Evolutionary conservation across 2,329 filamentous ascomycete genomes (phyloP).

Genomic region (Sodiomyces alkalinus): DNA sequence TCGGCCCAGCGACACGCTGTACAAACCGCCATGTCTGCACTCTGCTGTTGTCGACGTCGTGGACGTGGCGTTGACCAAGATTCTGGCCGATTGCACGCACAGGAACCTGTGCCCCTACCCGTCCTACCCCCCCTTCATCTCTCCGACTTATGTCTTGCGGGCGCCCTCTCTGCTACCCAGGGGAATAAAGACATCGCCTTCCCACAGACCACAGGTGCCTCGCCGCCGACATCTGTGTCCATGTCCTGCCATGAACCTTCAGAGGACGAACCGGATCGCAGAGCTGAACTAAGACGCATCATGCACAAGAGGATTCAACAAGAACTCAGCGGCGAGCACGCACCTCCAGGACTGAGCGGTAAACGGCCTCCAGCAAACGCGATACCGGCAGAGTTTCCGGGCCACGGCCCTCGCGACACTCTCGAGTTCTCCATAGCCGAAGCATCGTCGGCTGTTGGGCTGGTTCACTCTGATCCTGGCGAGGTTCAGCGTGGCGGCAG

Average conservation of each 20-base stretch:
- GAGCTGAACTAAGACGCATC: slow-evolving; percentile 39
- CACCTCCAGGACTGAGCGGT: slow-evolving; percentile 16
- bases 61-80: too few species aligned
- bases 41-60: too few species aligned
- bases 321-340: slow-evolving; percentile 33
- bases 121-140: not conserved
- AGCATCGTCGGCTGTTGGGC: not conserved
- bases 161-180: too few species aligned
- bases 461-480: too few species aligned
- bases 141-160: not conserved
- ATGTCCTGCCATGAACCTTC: not conserved
- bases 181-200: too few species aligned
- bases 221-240: too few species aligned
- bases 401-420: slow-evolving; percentile 30
- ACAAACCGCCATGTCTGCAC: too few species aligned
- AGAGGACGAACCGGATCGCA: slow-evolving; percentile 37
- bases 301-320: slow-evolving; percentile 42
- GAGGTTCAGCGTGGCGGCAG: too few species aligned
- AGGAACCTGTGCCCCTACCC: too few species aligned
- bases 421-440: slow-evolving; percentile 26
- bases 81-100: too few species aligned
- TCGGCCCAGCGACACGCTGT: too few species aligned
- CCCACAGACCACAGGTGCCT: not conserved
- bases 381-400: slow-evolving; percentile 10
- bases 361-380: not conserved